A percentile compares a stretch with the other conserved stretches of the same genome.
Evolutionary conservation across 2,329 filamentous ascomycete species (phyloP).

Genomic region (Microcera coccophila): DNA sequence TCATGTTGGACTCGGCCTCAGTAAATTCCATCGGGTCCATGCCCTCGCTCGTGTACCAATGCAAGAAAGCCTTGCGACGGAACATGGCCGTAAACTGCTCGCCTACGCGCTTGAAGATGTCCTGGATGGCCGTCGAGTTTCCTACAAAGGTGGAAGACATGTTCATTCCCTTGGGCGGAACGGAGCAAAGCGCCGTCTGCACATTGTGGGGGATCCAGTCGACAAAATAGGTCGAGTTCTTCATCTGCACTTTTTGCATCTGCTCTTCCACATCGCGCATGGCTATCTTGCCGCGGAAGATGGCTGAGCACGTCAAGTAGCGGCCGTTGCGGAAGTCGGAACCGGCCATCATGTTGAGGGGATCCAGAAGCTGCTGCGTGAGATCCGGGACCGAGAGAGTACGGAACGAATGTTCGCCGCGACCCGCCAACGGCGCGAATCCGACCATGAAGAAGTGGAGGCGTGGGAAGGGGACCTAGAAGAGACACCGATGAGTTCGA

Average conservation of each 20-base stretch:
- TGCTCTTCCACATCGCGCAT: constrained; percentile 99
- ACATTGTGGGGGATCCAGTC: constrained; percentile 99
- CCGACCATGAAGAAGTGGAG: constrained; percentile 99
- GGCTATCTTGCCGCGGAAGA: constrained; percentile 99
- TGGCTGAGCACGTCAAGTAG: constrained; percentile 98
- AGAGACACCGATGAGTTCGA: no score
- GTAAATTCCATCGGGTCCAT: constrained; percentile 99
- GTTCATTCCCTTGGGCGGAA: constrained; percentile 94
- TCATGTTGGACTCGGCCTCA: constrained; percentile 99
- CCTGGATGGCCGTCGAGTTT: constrained; percentile 99
- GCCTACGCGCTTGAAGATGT: constrained; percentile 99
- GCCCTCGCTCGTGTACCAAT: constrained; percentile 99
- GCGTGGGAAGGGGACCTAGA: constrained; percentile 99
- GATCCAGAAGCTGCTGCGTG: constrained; percentile 99
- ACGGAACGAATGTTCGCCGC: constrained; percentile 85
- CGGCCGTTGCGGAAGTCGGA: constrained; percentile 99
- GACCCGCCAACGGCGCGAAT: constrained; percentile 94
- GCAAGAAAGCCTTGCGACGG: constrained; percentile 99
- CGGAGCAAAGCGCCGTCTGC: constrained; percentile 98
- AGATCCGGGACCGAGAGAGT: constrained; percentile 96
- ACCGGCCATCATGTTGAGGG: constrained; percentile 99
- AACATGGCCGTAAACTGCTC: constrained; percentile 99
- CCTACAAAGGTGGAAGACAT: constrained; percentile 99
- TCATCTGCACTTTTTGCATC: constrained; percentile 99
- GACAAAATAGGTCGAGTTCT: constrained; percentile 99